A percentile compares a stretch with the other conserved stretches of the same genome.
phyloP scores from a whole-genome alignment of 2,329 filamentous ascomycete species.

The Monosporascus sp. region DNA sequence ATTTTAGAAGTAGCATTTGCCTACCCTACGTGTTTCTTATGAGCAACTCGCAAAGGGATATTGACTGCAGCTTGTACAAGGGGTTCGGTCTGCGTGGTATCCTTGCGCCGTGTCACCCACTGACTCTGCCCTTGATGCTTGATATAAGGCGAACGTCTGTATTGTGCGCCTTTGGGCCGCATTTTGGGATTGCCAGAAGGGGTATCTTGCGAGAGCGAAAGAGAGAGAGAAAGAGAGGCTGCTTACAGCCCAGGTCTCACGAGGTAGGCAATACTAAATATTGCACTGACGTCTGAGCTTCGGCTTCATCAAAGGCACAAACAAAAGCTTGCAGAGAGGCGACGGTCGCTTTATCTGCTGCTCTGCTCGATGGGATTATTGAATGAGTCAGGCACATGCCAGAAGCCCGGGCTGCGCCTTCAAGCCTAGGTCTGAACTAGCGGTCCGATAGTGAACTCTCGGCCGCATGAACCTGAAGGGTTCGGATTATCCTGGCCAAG shows the following conservation, averaged over 20 bases:
- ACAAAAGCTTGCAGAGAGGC: neutral
- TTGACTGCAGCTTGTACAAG: too few relatives aligned
- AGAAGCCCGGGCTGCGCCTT: too few relatives aligned
- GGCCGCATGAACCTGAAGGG: too few relatives aligned
- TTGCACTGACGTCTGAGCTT: neutral
- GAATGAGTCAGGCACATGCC: too few relatives aligned
- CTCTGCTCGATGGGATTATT: neutral
- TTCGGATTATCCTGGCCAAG: too few relatives aligned
- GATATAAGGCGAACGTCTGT: too few relatives aligned
- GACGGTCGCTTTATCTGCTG: neutral
- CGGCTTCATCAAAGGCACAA: neutral
- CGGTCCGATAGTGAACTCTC: too few relatives aligned
- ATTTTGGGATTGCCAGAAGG: neutral
- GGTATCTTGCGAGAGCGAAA: neutral
- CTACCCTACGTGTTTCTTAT: neutral
- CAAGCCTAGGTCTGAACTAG: too few relatives aligned
- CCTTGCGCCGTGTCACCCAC: neutral
- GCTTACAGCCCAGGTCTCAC: neutral
- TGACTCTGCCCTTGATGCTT: too few relatives aligned
- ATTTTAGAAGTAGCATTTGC: too few relatives aligned
- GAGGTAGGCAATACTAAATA: neutral
- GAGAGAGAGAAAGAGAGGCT: neutral
- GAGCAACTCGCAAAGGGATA: too few relatives aligned
- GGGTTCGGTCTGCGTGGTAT: neutral
- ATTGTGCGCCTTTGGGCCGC: too few relatives aligned